phyloP scores from a whole-genome alignment of 1,284 basidiomycete genomes.

The Sanguinoderma infundibulare region DNA sequence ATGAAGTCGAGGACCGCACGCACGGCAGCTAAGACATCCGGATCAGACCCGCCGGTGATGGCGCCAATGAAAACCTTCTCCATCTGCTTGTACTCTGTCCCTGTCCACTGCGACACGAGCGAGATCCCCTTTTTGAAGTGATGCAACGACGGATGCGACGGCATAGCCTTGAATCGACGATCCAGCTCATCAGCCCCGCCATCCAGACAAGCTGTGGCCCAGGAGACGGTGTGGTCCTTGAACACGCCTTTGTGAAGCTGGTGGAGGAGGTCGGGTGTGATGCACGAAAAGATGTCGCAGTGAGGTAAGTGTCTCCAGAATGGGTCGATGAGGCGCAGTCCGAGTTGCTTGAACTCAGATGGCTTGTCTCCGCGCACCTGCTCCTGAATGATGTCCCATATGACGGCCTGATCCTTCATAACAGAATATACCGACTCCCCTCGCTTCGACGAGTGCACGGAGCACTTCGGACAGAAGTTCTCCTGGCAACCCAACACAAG shows the following conservation, averaged over 20 bases:
- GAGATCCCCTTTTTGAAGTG: slow-evolving; percentile 32
- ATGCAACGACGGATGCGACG: slow-evolving; percentile 20
- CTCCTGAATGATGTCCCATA: slow-evolving; percentile 6
- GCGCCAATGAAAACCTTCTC: slow-evolving; percentile 31
- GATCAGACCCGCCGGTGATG: slow-evolving; percentile 19
- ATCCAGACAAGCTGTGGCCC: slow-evolving; percentile 20
- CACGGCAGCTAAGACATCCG: slow-evolving; percentile 16
- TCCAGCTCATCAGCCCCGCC: slow-evolving; percentile 29
- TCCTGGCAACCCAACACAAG: slow-evolving; percentile 28
- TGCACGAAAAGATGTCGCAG: slow-evolving; percentile 29
- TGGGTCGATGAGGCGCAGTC: slow-evolving; percentile 20
- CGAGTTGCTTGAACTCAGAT: slow-evolving; percentile 10
- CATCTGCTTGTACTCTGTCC: slow-evolving; percentile 32
- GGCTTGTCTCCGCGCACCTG: slow-evolving; percentile 3
- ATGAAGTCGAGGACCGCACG: slow-evolving; percentile 36
- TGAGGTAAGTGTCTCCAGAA: slow-evolving; percentile 32
- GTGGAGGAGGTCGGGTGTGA: slow-evolving; percentile 34
- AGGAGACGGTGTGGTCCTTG: slow-evolving; percentile 34
- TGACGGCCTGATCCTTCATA: slow-evolving; percentile 5
- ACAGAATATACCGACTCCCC: slow-evolving; percentile 14
- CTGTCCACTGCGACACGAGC: slow-evolving; percentile 30
- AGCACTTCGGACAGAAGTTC: slow-evolving; percentile 29
- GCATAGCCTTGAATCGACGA: slow-evolving; percentile 26
- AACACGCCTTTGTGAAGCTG: slow-evolving; percentile 38
- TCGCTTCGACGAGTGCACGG: not conserved